Evolutionary conservation across 495 filamentous ascomycete genomes (phyloP).

Genomic region (Cudoniella acicularis): DNA sequence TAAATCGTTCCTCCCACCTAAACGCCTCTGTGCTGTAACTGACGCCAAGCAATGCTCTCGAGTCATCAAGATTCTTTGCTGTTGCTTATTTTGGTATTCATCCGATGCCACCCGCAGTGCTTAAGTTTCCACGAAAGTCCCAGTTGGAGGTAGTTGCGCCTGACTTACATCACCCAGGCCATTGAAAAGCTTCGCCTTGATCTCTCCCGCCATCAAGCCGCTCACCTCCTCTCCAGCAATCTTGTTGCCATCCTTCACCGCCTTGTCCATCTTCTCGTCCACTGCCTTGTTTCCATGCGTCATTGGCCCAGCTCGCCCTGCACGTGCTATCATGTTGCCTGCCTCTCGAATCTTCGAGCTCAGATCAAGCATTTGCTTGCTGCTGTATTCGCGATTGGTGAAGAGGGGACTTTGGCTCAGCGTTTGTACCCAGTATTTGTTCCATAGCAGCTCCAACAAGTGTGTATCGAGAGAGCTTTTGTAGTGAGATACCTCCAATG

Average conservation of each 20-base stretch:
- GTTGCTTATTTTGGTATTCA: neutral
- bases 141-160: neutral
- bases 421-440: conserved; percentile 99
- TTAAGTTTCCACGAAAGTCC: neutral
- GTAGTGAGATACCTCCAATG: conserved; percentile 86
- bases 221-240: conserved; percentile 83
- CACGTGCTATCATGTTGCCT: conserved; percentile 43
- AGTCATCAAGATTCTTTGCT: neutral
- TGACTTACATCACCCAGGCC: conserved; percentile 41
- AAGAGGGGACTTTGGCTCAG: conserved; percentile 93
- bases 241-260: conserved; percentile 74
- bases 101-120: neutral
- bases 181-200: conserved; percentile 85
- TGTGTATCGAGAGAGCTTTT: conserved; percentile 85
- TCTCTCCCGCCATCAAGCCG: conserved; percentile 74
- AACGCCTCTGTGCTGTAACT: conserved; percentile 10
- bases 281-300: conserved; percentile 9
- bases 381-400: conserved; percentile 88
- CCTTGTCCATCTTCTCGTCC: conserved; percentile 71
- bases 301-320: conserved; percentile 12
- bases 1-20: conserved; percentile 14
- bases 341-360: conserved; percentile 72
- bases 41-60: conserved; percentile 17
- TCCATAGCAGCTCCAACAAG: conserved; percentile 88
- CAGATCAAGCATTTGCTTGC: conserved; percentile 88